These are phyloP conservation scores for Zygotorulaspora danielsina DNA, from an alignment of 805 yeast genomes.

Conservation along the genomic window DNA sequence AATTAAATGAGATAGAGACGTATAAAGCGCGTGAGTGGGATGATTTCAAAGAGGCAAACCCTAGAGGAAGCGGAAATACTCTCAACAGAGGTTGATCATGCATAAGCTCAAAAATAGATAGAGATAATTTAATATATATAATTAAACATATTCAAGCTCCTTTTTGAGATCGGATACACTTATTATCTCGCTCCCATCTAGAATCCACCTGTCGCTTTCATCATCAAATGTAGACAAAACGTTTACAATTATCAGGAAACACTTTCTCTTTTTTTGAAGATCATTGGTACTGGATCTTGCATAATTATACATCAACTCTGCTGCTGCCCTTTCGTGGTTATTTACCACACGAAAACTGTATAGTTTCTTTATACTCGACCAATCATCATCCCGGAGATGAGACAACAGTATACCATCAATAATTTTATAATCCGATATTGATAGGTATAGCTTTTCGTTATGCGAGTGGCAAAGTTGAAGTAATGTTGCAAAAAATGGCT, in stretches of 20 bases:
- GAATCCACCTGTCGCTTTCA: conserved; percentile 30
- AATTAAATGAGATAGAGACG: conserved; percentile 59
- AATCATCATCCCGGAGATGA: conserved; percentile 16
- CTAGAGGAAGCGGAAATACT: conserved; percentile 88
- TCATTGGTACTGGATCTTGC: conserved; percentile 9
- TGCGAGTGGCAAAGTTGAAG: conserved; percentile 19
- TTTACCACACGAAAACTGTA: conserved; percentile 31
- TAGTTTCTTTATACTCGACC: conserved; percentile 26
- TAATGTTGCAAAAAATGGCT: conserved; percentile 25
- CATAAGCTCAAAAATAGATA: neutral
- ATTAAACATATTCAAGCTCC: conserved; percentile 14
- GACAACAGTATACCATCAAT: conserved; percentile 24
- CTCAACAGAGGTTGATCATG: conserved; percentile 49
- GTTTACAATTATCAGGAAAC: conserved; percentile 27
- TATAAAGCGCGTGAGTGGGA: conserved; percentile 86
- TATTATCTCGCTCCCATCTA: conserved; percentile 24
- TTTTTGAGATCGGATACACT: conserved; percentile 29
- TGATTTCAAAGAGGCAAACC: conserved; percentile 80
- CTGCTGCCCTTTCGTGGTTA: conserved; percentile 31
- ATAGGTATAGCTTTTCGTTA: conserved; percentile 15
- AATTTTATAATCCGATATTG: conserved; percentile 24
- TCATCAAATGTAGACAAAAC: conserved; percentile 27
- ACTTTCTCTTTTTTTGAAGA: conserved; percentile 16
- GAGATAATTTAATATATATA: conserved; percentile 2
- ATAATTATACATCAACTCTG: conserved; percentile 28